These are phyloP conservation scores for Lathyrus tuberosus DNA, from an alignment of 306 rosid genomes.

Conservation along the genomic window DNA sequence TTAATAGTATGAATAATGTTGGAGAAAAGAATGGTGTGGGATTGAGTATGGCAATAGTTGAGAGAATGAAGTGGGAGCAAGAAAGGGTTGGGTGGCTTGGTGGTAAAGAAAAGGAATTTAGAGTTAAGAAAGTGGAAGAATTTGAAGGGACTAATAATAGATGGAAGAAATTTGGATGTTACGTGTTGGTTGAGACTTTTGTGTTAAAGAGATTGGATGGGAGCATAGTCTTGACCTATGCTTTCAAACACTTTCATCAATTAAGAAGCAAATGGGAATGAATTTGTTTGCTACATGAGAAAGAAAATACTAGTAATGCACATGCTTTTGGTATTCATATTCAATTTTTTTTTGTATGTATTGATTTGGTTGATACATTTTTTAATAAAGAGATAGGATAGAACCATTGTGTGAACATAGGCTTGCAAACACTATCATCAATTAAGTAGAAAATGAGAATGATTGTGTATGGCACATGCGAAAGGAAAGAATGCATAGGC, in stretches of 20 bases:
- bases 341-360: conserved; percentile 20
- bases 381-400: conserved; percentile 58
- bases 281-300: not conserved
- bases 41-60: conserved; percentile 54
- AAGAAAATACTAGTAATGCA: not conserved
- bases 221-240: conserved; percentile 48
- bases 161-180: conserved; percentile 70
- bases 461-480: conserved; percentile 11
- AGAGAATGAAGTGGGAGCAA: conserved; percentile 65
- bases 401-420: conserved; percentile 48
- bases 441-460: conserved; percentile 63
- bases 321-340: not conserved
- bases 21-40: conserved; percentile 54
- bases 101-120: conserved; percentile 41
- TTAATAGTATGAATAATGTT: conserved; percentile 43
- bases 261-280: conserved; percentile 66
- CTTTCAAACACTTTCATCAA: conserved; percentile 53
- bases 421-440: conserved; percentile 53
- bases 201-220: conserved; percentile 60
- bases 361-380: conserved; percentile 60
- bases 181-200: conserved; percentile 67
- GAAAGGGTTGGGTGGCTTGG: conserved; percentile 48
- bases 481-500: not conserved
- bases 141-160: conserved; percentile 46
- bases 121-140: conserved; percentile 53